These are phyloP conservation scores for Talaromyces verruculosus DNA, from an alignment of 2,329 filamentous ascomycete genomes.

Conservation along the genomic window DNA sequence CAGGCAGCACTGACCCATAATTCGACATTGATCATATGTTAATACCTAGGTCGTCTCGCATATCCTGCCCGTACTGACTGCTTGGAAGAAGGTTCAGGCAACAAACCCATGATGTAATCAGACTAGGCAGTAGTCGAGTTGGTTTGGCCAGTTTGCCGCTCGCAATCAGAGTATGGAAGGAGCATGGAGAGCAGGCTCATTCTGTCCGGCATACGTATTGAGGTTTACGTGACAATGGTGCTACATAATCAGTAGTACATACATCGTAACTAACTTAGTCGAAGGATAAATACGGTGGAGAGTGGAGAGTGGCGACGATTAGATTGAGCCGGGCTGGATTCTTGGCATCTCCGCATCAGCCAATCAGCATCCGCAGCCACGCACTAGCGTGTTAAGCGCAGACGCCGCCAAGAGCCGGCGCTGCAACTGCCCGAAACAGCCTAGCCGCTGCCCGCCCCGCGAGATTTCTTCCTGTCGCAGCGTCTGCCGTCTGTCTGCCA, in stretches of 20 bases:
- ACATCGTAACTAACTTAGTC: no score
- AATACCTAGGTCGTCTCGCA: not conserved
- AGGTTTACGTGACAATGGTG: no score
- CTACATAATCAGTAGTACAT: no score
- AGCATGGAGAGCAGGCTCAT: not conserved
- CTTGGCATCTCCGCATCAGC: not conserved
- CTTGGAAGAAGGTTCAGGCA: not conserved
- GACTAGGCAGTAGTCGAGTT: not conserved
- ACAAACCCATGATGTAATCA: not conserved
- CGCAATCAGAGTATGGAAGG: not conserved
- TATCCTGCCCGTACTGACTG: not conserved
- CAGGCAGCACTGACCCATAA: not conserved
- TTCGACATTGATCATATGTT: not conserved
- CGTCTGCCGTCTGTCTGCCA: not conserved
- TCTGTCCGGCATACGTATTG: not conserved
- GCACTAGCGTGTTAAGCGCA: not conserved
- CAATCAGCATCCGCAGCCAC: not conserved
- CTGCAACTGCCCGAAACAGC: constrained; percentile 2
- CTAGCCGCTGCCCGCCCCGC: not conserved
- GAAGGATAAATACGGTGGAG: not conserved
- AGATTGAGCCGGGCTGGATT: no score
- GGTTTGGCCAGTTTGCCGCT: not conserved
- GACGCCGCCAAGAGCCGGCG: constrained; percentile 1
- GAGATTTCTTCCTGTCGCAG: not conserved
- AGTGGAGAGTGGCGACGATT: not conserved